phyloP scores from a whole-genome alignment of 495 filamentous ascomycete species.

The Penicillium tannophilum region DNA sequence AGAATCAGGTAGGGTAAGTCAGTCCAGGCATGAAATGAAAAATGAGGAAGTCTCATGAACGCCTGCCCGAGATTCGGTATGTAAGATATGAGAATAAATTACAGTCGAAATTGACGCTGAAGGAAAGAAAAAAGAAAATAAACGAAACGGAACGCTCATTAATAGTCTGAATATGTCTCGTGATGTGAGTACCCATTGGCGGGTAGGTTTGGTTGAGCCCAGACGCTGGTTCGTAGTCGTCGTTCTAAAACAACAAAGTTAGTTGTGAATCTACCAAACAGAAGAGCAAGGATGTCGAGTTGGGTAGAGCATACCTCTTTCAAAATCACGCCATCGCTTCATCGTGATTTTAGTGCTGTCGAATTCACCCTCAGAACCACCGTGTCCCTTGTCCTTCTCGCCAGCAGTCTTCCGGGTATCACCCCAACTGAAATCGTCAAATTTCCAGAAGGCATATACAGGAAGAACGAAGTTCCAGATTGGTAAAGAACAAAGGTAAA shows the following conservation, averaged over 20 bases:
- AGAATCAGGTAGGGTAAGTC: neutral
- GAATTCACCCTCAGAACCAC: slow-evolving; percentile 92
- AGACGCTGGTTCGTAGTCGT: slow-evolving; percentile 25
- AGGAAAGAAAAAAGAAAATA: slow-evolving; percentile 1
- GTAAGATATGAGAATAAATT: slow-evolving; percentile 27
- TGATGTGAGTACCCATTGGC: slow-evolving; percentile 29
- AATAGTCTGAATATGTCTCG: slow-evolving; percentile 38
- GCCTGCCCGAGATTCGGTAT: slow-evolving; percentile 19
- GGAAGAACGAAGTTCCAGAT: slow-evolving; percentile 98
- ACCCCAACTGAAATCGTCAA: slow-evolving; percentile 99
- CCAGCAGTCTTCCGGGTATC: slow-evolving; percentile 96
- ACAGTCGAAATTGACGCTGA: slow-evolving; percentile 11
- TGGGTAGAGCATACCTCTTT: slow-evolving; percentile 61
- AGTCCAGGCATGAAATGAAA: neutral
- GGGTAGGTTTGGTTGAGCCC: slow-evolving; percentile 21
- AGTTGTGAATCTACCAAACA: too few relatives aligned
- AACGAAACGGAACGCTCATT: slow-evolving; percentile 11
- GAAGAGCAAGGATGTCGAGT: neutral
- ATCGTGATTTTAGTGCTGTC: slow-evolving; percentile 98
- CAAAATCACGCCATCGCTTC: slow-evolving; percentile 97
- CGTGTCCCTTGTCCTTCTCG: slow-evolving; percentile 81
- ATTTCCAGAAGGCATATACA: slow-evolving; percentile 97
- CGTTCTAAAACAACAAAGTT: slow-evolving; percentile 20
- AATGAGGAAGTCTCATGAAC: neutral
- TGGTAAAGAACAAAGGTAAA: slow-evolving; percentile 91